These are phyloP conservation scores for Rubroshorea leprosula DNA, from an alignment of 345 rosid genomes.

Conservation along the genomic window DNA sequence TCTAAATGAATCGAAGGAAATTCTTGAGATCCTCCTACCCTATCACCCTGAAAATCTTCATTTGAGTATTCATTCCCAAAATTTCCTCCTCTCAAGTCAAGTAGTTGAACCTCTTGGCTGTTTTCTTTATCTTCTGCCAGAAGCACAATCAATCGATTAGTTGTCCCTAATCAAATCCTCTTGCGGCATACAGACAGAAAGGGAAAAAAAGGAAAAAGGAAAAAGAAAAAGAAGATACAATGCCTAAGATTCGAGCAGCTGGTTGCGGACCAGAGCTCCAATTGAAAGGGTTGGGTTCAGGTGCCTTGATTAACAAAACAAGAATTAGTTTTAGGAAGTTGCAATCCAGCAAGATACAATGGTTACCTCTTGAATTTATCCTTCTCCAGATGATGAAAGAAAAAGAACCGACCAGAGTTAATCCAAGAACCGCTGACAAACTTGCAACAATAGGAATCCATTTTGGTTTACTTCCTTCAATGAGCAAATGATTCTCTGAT, in stretches of 20 bases:
- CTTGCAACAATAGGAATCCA: slow-evolving; percentile 13
- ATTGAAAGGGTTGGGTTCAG: too few species aligned
- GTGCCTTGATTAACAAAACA: too few species aligned
- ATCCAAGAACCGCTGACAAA: slow-evolving; percentile 2
- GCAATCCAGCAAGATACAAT: background rate
- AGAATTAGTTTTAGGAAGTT: background rate
- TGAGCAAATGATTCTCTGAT: background rate
- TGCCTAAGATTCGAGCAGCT: too few species aligned
- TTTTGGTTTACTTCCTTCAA: background rate
- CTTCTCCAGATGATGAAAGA: slow-evolving; percentile 5
- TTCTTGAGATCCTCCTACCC: slow-evolving; percentile 18
- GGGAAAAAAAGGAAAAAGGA: too few species aligned
- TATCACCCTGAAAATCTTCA: slow-evolving; percentile 5
- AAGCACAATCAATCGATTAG: background rate
- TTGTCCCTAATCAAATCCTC: too few species aligned
- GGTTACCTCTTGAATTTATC: background rate
- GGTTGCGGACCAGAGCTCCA: too few species aligned
- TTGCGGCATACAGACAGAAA: too few species aligned
- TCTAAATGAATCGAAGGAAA: slow-evolving; percentile 20
- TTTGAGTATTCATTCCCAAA: slow-evolving; percentile 1
- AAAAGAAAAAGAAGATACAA: too few species aligned
- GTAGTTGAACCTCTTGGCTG: slow-evolving; percentile 22
- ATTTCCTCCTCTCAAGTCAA: slow-evolving; percentile 7
- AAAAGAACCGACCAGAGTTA: background rate
- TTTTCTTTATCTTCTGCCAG: slow-evolving; percentile 10